These are phyloP conservation scores for Aspergillus proliferans DNA, from an alignment of 2,329 filamentous ascomycete species.

Conservation along the genomic window DNA sequence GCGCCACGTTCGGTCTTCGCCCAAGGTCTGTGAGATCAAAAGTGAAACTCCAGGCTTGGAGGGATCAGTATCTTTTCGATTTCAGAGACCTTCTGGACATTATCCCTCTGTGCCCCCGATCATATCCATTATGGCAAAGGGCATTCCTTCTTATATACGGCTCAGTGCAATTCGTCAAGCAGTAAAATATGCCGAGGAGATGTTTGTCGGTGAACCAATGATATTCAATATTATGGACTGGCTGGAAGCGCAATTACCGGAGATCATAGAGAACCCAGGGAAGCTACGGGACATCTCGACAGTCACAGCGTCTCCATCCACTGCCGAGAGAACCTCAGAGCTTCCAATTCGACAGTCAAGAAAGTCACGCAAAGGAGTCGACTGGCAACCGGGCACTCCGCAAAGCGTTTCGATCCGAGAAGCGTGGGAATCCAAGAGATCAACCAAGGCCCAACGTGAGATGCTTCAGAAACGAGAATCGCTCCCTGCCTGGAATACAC, in stretches of 20 bases:
- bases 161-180: slow-evolving; percentile 77
- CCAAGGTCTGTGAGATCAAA: slow-evolving; percentile 63
- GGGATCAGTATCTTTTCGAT: slow-evolving; percentile 51
- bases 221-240: slow-evolving; percentile 86
- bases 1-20: slow-evolving; percentile 56
- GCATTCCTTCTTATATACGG: slow-evolving; percentile 85
- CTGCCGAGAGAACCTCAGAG: slow-evolving; percentile 11
- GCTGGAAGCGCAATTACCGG: slow-evolving; percentile 76
- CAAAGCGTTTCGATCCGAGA: slow-evolving; percentile 54
- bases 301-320: slow-evolving; percentile 53
- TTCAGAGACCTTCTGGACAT: slow-evolving; percentile 59
- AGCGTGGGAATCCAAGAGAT: slow-evolving; percentile 65
- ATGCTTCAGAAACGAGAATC: slow-evolving; percentile 68
- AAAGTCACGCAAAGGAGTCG: slow-evolving; percentile 53
- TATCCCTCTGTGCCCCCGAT: slow-evolving; percentile 68
- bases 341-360: slow-evolving; percentile 23
- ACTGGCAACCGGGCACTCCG: slow-evolving; percentile 54
- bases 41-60: slow-evolving; percentile 48
- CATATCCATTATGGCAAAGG: slow-evolving; percentile 60
- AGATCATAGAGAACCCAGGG: slow-evolving; percentile 79
- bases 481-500: slow-evolving; percentile 82
- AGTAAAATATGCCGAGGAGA: slow-evolving; percentile 62
- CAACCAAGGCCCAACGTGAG: slow-evolving; percentile 58
- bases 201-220: slow-evolving; percentile 78
- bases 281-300: slow-evolving; percentile 77